Evolutionary conservation across 2,329 filamentous ascomycete species (phyloP).

Genomic region (Trichoderma semiorbis): DNA sequence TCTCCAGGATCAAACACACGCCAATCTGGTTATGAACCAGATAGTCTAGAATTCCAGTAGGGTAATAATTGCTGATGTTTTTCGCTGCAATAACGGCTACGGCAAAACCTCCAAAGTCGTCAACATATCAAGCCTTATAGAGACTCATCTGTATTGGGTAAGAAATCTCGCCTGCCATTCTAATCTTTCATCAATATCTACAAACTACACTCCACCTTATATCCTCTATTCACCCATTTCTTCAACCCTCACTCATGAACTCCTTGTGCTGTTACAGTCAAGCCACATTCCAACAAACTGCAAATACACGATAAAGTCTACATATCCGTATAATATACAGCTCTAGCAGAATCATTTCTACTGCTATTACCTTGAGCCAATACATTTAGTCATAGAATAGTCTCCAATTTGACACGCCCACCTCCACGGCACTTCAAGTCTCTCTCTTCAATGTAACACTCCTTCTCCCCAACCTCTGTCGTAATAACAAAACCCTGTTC

Average conservation of each 20-base stretch:
- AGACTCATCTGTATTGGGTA: neutral
- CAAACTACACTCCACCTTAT: neutral
- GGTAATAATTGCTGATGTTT: neutral
- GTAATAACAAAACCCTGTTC: neutral
- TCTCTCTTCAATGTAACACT: neutral
- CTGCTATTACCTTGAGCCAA: neutral
- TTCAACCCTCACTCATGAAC: neutral
- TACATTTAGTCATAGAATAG: too few relatives aligned
- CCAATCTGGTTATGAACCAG: neutral
- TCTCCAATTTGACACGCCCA: neutral
- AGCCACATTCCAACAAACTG: neutral
- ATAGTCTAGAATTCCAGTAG: neutral
- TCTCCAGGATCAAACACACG: neutral
- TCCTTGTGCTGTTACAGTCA: neutral
- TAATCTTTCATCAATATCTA: neutral
- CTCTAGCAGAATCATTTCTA: neutral
- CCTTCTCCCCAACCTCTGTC: neutral
- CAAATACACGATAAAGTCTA: neutral
- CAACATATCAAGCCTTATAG: neutral
- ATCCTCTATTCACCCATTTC: neutral
- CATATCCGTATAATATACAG: neutral
- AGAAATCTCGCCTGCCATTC: neutral
- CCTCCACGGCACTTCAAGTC: neutral
- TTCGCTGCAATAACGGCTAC: neutral
- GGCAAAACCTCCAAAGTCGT: accelerated